These are phyloP conservation scores for Pterocarpus santalinus DNA, from an alignment of 306 rosid species.

Conservation along the genomic window DNA sequence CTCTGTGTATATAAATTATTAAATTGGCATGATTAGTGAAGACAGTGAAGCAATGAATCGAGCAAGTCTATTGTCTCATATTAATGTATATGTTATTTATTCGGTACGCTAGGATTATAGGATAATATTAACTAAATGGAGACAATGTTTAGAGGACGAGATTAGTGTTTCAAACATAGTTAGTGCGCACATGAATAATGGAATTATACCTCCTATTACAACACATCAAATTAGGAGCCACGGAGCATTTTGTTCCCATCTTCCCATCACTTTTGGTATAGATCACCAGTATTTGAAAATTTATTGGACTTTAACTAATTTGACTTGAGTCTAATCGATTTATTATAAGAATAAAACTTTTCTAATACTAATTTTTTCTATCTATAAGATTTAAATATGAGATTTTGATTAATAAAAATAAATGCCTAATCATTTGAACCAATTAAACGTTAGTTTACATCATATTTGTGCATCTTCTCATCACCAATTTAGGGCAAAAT, in stretches of 20 bases:
- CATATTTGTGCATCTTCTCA: background rate
- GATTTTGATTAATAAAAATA: no score
- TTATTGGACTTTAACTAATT: no score
- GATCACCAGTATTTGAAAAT: no score
- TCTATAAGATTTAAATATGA: no score
- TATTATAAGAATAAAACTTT: no score
- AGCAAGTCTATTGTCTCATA: background rate
- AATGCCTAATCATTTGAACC: no score
- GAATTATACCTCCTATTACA: slow-evolving; percentile 2
- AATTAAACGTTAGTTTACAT: no score
- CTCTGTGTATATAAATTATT: background rate
- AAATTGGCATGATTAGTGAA: slow-evolving; percentile 21
- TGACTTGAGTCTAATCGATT: no score
- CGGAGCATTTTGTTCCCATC: background rate
- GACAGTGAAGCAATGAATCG: slow-evolving; percentile 6
- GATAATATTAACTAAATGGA: slow-evolving; percentile 21
- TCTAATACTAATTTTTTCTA: no score
- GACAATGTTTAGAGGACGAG: background rate
- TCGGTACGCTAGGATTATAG: background rate
- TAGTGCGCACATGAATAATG: slow-evolving; percentile 39
- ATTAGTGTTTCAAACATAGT: background rate
- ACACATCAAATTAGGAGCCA: background rate
- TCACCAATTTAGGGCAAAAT: background rate
- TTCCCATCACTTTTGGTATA: no score
- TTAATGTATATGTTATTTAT: slow-evolving; percentile 22